phyloP scores from a whole-genome alignment of 2,329 filamentous ascomycete genomes.

The Colletotrichum musicola region DNA sequence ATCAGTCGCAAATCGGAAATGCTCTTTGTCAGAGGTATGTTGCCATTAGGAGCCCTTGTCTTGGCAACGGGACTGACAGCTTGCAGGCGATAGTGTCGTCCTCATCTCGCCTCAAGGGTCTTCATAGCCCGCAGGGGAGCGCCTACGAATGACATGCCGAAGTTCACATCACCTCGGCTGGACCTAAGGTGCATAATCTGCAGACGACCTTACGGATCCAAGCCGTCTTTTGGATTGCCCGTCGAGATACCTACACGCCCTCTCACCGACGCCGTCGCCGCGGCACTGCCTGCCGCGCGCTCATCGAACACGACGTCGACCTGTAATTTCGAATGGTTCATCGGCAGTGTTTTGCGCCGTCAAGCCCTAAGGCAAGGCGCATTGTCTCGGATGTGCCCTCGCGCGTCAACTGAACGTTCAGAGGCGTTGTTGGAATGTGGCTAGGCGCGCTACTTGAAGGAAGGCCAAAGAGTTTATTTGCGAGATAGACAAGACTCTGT shows the following conservation, averaged over 20 bases:
- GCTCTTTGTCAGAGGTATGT: conserved; percentile 93
- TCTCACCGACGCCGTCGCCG: background rate
- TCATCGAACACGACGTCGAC: background rate
- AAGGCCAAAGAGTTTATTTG: background rate
- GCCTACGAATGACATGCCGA: background rate
- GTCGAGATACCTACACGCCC: background rate
- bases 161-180: too few species aligned
- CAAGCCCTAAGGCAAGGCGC: background rate
- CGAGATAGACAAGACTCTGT: conserved; percentile 17
- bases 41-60: background rate
- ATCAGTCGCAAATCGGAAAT: conserved; percentile 98
- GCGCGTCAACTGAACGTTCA: background rate
- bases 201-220: background rate
- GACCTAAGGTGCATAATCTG: too few species aligned
- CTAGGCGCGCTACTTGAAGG: background rate
- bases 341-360: background rate
- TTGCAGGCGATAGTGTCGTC: conserved; percentile 77
- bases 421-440: background rate
- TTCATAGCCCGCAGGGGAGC: conserved; percentile 45
- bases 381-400: background rate
- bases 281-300: background rate
- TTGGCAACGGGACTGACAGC: conserved; percentile 42
- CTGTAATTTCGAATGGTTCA: background rate
- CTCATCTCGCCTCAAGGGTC: conserved; percentile 74
- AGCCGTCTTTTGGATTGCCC: background rate